These are phyloP conservation scores for Aspergillus felis DNA, from an alignment of 2,329 filamentous ascomycete genomes.

Conservation along the genomic window DNA sequence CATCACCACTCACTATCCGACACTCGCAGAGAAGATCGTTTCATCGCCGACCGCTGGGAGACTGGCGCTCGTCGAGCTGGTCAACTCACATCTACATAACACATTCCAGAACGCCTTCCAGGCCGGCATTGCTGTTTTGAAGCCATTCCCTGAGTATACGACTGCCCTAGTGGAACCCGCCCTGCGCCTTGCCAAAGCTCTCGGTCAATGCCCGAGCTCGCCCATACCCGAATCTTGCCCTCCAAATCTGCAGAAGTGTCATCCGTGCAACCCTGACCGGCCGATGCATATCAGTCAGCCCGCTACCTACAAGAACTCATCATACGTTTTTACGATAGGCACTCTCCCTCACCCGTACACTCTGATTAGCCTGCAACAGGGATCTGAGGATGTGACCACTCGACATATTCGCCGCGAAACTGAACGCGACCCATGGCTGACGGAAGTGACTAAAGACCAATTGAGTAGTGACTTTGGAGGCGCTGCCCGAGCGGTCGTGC, in stretches of 20 bases:
- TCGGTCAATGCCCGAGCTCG: conserved; percentile 70
- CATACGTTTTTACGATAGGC: conserved; percentile 73
- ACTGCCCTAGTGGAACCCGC: conserved; percentile 68
- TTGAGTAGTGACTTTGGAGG: conserved; percentile 61
- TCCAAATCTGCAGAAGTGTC: conserved; percentile 72
- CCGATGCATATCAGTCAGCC: conserved; percentile 66
- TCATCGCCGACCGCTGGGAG: conserved; percentile 59
- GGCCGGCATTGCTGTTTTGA: conserved; percentile 73
- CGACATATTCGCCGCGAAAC: conserved; percentile 65
- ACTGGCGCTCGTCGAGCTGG: conserved; percentile 64
- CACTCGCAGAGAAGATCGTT: conserved; percentile 60
- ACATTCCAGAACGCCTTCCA: conserved; percentile 79
- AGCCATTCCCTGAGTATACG: conserved; percentile 72
- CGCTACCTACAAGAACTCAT: conserved; percentile 66
- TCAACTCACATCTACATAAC: conserved; percentile 79
- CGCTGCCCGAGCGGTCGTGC: conserved; percentile 62
- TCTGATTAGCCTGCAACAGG: conserved; percentile 62
- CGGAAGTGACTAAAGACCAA: conserved; percentile 64
- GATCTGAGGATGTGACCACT: conserved; percentile 57
- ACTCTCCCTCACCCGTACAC: conserved; percentile 92
- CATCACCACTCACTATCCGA: conserved; percentile 63
- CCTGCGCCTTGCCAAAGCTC: conserved; percentile 66
- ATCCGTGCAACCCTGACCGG: conserved; percentile 64
- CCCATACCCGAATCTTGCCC: conserved; percentile 76
- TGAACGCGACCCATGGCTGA: conserved; percentile 74